Base-by-base conservation (phyloP, 2,329 filamentous ascomycete species). In the Botrytis aclada region DNA sequence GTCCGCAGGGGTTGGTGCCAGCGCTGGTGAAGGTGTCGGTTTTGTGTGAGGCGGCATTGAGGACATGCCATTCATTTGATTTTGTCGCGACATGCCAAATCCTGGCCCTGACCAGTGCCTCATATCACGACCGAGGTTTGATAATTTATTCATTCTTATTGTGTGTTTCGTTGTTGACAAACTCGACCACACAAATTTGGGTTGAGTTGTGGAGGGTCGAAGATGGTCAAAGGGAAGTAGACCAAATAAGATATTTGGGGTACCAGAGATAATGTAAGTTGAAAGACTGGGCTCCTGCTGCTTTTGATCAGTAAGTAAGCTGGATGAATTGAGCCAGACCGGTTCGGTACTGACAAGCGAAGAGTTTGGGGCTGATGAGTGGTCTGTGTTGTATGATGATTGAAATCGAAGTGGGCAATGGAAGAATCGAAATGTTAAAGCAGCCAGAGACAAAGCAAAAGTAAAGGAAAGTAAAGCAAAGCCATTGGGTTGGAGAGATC, bases 1-100 rank as follows among this genome's bases (percentile, higher is more conserved):
- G 81, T 95, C 92, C 80, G 91, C 88, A 75, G 91, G 86, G 76
- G 92, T 90, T 73, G 92, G 89, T 77, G 92, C 90, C 79, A 90
- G 86, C 81, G 89, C 85, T 76, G 89, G 84, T 77, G 84, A 83
- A 70, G 86, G 83, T 73, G 84, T 82, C 75, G 86, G 84, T 82
- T 90, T 89, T 78, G 86, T 85, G 76, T 89, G 88, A 75, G 87
- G 54, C 54, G 76, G 70, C 74, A 86, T 85, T 82, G 89, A 86
- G 77, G 75, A 74, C 78, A 81, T 87, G 45, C 70, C 70, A 67
- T 77, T 78, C 77, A 81, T 80, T 71, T 76, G 71, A 67, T 79
- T 78, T 83, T 86, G 86, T 79, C 88, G 80, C 74, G 82, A 84
- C 86, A 90, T 90, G 82, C 88, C 87, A 79, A 90, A 90, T 82